phyloP scores from a whole-genome alignment of 176 grass and related monocot genomes.

The Chloris gayana region DNA sequence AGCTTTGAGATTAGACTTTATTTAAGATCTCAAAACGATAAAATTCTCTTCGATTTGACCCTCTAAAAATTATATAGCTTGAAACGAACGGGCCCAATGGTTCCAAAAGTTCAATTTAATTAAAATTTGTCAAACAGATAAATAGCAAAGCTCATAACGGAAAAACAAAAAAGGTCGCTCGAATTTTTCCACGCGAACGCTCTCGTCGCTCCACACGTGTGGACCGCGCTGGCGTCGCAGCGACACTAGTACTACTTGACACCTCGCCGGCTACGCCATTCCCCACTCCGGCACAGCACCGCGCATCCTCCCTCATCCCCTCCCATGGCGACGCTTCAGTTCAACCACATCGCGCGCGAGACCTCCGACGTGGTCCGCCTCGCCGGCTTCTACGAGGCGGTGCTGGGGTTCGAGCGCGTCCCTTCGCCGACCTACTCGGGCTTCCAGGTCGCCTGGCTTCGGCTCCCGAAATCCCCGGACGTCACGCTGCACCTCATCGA shows the following conservation, averaged over 20 bases:
- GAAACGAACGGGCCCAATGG: too few species aligned
- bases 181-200: background rate
- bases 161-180: too few species aligned
- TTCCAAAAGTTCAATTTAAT: too few species aligned
- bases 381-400: constrained; percentile 87
- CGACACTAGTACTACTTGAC: background rate
- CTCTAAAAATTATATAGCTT: too few species aligned
- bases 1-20: too few species aligned
- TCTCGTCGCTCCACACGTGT: background rate
- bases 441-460: constrained; percentile 79
- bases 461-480: constrained; percentile 51
- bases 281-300: background rate
- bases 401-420: constrained; percentile 79
- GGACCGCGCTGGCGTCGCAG: background rate
- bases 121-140: too few species aligned
- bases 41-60: too few species aligned
- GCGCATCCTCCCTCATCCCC: background rate
- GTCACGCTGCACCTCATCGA: constrained; percentile 83
- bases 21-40: too few species aligned
- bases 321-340: constrained; percentile 66
- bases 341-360: constrained; percentile 87
- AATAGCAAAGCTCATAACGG: too few species aligned
- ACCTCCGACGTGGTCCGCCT: constrained; percentile 80
- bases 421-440: constrained; percentile 43
- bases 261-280: background rate